Percentiles rank a stretch among this genome's conserved stretches.
phyloP scores from a whole-genome alignment of 1,139 yeast genomes.

The Blastobotrys ciferrii region DNA sequence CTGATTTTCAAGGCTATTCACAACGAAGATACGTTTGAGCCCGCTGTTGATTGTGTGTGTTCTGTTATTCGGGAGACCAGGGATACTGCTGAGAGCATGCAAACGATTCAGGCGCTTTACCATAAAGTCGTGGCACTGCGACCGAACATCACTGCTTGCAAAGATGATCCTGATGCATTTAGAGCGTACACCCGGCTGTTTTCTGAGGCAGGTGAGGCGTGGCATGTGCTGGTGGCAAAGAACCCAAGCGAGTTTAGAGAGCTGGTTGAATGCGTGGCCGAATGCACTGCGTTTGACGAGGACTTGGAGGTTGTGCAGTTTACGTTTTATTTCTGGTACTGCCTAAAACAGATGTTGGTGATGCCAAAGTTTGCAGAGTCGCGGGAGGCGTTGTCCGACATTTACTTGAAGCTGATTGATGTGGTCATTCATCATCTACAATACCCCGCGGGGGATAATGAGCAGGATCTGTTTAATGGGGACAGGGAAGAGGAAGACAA shows the following conservation, averaged over 20 bases:
- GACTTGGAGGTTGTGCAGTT: conserved; percentile 88
- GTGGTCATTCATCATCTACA: conserved; percentile 70
- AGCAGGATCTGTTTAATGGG: conserved; percentile 49
- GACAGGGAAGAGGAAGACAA: conserved; percentile 86
- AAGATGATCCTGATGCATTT: conserved; percentile 68
- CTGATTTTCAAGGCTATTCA: conserved; percentile 68
- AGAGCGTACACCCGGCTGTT: conserved; percentile 74
- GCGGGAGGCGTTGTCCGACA: conserved; percentile 53
- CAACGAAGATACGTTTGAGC: conserved; percentile 70
- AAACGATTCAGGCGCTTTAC: conserved; percentile 64
- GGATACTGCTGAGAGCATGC: conserved; percentile 52
- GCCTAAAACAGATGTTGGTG: conserved; percentile 67
- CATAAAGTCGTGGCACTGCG: conserved; percentile 63
- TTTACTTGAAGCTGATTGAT: conserved; percentile 62
- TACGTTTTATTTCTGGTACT: conserved; percentile 91
- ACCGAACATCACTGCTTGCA: conserved; percentile 46
- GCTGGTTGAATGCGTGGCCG: conserved; percentile 70
- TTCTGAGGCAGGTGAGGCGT: conserved; percentile 92
- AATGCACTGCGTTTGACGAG: conserved; percentile 60
- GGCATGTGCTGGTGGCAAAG: conserved; percentile 86
- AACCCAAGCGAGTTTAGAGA: conserved; percentile 69
- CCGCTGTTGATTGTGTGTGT: conserved; percentile 82
- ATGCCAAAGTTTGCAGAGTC: conserved; percentile 62
- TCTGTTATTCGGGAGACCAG: conserved; percentile 78
- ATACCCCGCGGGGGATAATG: conserved; percentile 57